Base-by-base conservation (phyloP, 805 yeast species). In the Candida taoyuanica region DNA sequence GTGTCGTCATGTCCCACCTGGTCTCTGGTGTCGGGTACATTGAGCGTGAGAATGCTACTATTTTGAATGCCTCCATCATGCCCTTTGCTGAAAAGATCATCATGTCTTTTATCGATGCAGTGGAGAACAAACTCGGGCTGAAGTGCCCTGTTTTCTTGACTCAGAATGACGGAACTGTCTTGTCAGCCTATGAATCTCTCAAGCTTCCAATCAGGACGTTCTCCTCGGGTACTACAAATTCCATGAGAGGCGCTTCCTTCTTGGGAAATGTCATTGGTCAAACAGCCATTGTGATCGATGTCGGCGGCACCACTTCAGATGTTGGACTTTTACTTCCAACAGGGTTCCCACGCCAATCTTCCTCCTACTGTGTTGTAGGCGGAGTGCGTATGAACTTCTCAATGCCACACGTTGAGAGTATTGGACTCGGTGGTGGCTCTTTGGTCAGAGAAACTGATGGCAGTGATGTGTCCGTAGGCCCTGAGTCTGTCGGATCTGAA, bases 361-460 rank as follows among this genome's bases (percentile, higher is more conserved):
- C 74, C 1, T 58, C 73, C 5, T 63, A 63, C 46, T 62, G 71
- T 3, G 44, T 47, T 19, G 65, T 70, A 28, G 74, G 74, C 12
- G 76, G 75, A 25, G 76, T 71, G 5, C 52, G 70, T 36, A 70
- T 67, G 65, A 71, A 68, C 49, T 68, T 69, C 39, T 64, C 73
- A 9, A 71, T 69, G 75, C 75, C 75, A 4, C 73, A 69, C 17
- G 73, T 68, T 6, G 71, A 68, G 44, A 60, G 67, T 42, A 66
- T 71, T 38, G 76, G 76, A 3, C 57, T 71, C 2, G 76, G 76
- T 33, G 76, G 76, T 37, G 76, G 76, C 3, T 70, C 75, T 2
- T 53, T 67, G 15, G 71, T 71, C 3, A 49, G 67, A 36, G 55
- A 46, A 16, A 42, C 44, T 5, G 49, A 42, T 21, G 55, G 41